Conservation (phyloP, 2,329 filamentous ascomycete genomes). For the Periconia sp. region DNA sequence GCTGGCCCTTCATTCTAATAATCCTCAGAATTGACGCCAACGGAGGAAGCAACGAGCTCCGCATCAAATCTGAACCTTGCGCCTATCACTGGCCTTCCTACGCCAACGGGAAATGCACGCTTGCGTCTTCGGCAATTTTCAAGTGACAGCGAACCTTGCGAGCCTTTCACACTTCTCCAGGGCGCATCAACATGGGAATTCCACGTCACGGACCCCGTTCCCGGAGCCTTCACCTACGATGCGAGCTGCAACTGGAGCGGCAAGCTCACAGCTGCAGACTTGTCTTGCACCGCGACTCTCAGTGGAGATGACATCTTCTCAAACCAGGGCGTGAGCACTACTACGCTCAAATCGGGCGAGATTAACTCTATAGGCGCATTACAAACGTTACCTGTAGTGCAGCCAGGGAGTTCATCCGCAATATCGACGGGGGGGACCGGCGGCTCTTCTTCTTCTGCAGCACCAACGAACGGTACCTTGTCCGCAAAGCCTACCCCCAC, state of each 20-base stretch:
- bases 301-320: slow-evolving; percentile 17
- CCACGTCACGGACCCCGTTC: slow-evolving; percentile 26
- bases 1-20: too few species aligned
- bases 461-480: neutral
- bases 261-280: slow-evolving; percentile 22
- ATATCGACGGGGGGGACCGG: too few species aligned
- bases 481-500: slow-evolving; percentile 6
- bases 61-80: slow-evolving; percentile 8
- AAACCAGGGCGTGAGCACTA: neutral
- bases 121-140: slow-evolving; percentile 21
- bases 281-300: slow-evolving; percentile 27
- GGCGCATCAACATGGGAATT: slow-evolving; percentile 23
- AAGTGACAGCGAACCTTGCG: slow-evolving; percentile 19
- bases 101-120: slow-evolving; percentile 21
- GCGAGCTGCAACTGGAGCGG: slow-evolving; percentile 30
- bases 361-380: neutral
- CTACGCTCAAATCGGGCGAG: slow-evolving; percentile 16
- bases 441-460: neutral
- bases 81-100: slow-evolving; percentile 14
- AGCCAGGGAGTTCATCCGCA: too few species aligned
- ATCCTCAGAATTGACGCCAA: neutral
- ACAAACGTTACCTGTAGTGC: neutral
- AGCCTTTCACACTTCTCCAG: slow-evolving; percentile 32
- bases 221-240: slow-evolving; percentile 25
- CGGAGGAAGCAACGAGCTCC: too few species aligned